These are phyloP conservation scores for Ramichloridium luteum DNA, from an alignment of 2,329 filamentous ascomycete species.

Conservation along the genomic window DNA sequence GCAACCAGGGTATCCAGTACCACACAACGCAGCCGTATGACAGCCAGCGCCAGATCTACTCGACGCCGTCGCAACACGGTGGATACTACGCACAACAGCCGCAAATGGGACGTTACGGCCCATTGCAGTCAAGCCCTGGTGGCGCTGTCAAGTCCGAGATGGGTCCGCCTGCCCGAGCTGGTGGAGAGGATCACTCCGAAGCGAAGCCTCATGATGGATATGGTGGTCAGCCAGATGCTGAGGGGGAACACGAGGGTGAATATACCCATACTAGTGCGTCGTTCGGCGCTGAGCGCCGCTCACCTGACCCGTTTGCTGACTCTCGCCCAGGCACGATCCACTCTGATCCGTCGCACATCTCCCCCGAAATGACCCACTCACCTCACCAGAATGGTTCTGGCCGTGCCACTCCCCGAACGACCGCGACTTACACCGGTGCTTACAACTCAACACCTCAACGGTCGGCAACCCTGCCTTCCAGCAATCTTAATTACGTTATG, in stretches of 20 bases:
- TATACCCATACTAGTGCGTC: slow-evolving; percentile 68
- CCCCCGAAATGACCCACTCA: slow-evolving; percentile 72
- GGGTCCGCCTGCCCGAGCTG: slow-evolving; percentile 61
- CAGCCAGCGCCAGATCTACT: slow-evolving; percentile 66
- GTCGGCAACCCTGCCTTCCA: slow-evolving; percentile 51
- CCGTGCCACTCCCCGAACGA: slow-evolving; percentile 72
- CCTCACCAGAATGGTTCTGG: slow-evolving; percentile 74
- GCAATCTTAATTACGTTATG: slow-evolving; percentile 81
- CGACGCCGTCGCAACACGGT: slow-evolving; percentile 45
- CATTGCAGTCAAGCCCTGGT: slow-evolving; percentile 41
- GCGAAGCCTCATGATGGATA: slow-evolving; percentile 51
- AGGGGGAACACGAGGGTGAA: slow-evolving; percentile 46
- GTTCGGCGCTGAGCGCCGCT: slow-evolving; percentile 56
- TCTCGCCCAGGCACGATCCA: slow-evolving; percentile 51
- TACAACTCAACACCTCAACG: slow-evolving; percentile 71
- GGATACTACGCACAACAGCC: slow-evolving; percentile 51
- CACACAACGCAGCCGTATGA: slow-evolving; percentile 62
- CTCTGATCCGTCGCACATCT: slow-evolving; percentile 63
- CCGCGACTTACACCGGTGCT: slow-evolving; percentile 50
- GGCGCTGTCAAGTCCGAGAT: slow-evolving; percentile 75
- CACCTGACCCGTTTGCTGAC: slow-evolving; percentile 63
- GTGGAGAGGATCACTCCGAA: slow-evolving; percentile 52
- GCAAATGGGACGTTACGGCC: slow-evolving; percentile 55
- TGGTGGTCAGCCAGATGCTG: slow-evolving; percentile 34
- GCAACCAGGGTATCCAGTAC: slow-evolving; percentile 70